Evolutionary conservation across 2,329 filamentous ascomycete genomes (phyloP).

Genomic region (Trichocomaceae sp.): DNA sequence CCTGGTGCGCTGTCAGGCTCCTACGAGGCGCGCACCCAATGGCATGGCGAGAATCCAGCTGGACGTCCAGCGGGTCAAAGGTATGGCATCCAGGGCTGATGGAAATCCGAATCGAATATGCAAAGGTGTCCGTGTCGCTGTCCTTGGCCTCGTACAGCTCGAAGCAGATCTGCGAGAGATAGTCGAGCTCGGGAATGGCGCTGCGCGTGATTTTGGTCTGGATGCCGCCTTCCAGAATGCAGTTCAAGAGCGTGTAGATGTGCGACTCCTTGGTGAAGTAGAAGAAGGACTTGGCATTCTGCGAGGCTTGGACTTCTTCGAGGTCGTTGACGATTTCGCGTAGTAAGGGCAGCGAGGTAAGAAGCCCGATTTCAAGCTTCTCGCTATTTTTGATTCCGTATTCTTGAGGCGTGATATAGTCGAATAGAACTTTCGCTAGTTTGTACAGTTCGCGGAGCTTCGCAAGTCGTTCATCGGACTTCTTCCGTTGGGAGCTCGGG

Average conservation of each 20-base stretch:
- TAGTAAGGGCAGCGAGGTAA: constrained; percentile 86
- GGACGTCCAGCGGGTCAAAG: constrained; percentile 91
- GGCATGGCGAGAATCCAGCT: constrained; percentile 91
- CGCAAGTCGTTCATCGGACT: constrained; percentile 75
- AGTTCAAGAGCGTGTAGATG: constrained; percentile 96
- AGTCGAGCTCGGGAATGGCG: constrained; percentile 94
- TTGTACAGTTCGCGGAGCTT: constrained; percentile 90
- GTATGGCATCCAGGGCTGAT: constrained; percentile 95
- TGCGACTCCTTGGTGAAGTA: constrained; percentile 99
- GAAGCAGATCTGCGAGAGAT: constrained; percentile 95
- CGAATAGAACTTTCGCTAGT: constrained; percentile 88
- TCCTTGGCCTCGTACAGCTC: constrained; percentile 95
- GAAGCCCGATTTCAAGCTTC: constrained; percentile 94
- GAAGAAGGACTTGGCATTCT: constrained; percentile 91
- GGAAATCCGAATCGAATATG: constrained; percentile 93
- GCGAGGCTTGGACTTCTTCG: constrained; percentile 92
- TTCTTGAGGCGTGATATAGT: constrained; percentile 97
- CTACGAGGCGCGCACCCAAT: constrained; percentile 90
- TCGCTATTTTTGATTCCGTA: constrained; percentile 94
- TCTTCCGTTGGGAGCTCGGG: constrained; percentile 65
- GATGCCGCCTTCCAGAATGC: constrained; percentile 92
- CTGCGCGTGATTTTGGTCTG: constrained; percentile 94
- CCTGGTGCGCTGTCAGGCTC: constrained; percentile 80
- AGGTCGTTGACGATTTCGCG: constrained; percentile 96
- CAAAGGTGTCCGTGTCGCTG: constrained; percentile 67